These are phyloP conservation scores for Arctium minus DNA, from an alignment of 129 eudicot genomes.

Conservation along the genomic window DNA sequence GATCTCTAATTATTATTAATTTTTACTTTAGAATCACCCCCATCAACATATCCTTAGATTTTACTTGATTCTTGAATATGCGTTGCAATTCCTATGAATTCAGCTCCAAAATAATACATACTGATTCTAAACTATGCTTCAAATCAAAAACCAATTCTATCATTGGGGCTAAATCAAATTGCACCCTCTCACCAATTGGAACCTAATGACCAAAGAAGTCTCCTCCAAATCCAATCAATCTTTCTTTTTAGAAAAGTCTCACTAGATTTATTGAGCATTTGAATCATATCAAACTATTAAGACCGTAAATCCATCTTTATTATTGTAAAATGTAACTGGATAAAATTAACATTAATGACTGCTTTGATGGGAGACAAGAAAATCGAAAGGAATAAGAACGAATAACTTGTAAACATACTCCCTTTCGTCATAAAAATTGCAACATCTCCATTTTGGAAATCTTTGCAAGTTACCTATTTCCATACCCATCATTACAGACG, in stretches of 20 bases:
- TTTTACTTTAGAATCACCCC: neutral
- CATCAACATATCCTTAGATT: neutral
- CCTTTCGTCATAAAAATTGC: neutral
- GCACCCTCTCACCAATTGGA: neutral
- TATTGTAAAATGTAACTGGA: neutral
- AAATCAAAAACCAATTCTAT: neutral
- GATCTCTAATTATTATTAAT: neutral
- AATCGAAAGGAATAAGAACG: neutral
- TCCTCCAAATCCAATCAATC: neutral
- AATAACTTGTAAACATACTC: neutral
- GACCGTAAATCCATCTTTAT: neutral
- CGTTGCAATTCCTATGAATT: neutral
- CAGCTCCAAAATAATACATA: neutral
- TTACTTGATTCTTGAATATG: neutral
- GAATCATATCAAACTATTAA: neutral
- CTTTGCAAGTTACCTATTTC: neutral
- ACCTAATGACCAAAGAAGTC: neutral
- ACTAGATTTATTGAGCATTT: neutral
- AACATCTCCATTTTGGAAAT: neutral
- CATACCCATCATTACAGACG: neutral
- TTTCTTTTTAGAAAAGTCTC: neutral
- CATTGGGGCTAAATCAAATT: neutral
- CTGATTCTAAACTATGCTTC: neutral
- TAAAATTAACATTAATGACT: neutral
- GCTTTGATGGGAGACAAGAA: neutral